These are phyloP conservation scores for Borealophlyctis nickersoniae DNA, from an alignment of 192 early-diverging fungal species.

Conservation along the genomic window DNA sequence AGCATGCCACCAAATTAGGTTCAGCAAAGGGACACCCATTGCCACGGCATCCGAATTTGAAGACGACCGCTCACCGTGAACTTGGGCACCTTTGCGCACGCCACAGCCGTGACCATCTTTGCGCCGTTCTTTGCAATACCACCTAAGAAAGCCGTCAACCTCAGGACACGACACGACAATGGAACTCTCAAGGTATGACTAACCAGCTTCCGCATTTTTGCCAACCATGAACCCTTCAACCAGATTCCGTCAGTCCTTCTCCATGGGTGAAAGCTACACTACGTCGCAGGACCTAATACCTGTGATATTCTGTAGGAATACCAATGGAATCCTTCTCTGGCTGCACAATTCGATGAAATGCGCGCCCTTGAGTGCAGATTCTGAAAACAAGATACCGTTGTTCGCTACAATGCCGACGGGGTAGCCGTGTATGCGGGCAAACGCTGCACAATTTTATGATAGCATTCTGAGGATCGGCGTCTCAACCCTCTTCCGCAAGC, in stretches of 20 bases:
- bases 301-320: slow-evolving; percentile 96
- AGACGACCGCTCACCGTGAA: slow-evolving; percentile 70
- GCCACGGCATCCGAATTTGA: not conserved
- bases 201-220: slow-evolving; percentile 79
- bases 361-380: slow-evolving; percentile 88
- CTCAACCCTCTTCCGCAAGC: too few species aligned
- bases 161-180: too few species aligned
- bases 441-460: slow-evolving; percentile 44
- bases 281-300: slow-evolving; percentile 17
- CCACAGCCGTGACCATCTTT: slow-evolving; percentile 93
- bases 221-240: slow-evolving; percentile 87
- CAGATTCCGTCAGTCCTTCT: not conserved
- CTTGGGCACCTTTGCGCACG: slow-evolving; percentile 90
- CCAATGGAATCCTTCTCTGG: slow-evolving; percentile 81
- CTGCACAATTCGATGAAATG: slow-evolving; percentile 90
- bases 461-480: too few species aligned
- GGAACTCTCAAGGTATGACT: too few species aligned
- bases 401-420: slow-evolving; percentile 92
- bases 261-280: not conserved
- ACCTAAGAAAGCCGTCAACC: too few species aligned
- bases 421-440: slow-evolving; percentile 84
- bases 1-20: not conserved
- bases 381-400: slow-evolving; percentile 91
- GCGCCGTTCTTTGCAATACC: slow-evolving; percentile 98
- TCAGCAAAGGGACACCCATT: not conserved